Base-by-base conservation (phyloP, 2,329 filamentous ascomycete genomes). In the Talaromyces sp. region DNA sequence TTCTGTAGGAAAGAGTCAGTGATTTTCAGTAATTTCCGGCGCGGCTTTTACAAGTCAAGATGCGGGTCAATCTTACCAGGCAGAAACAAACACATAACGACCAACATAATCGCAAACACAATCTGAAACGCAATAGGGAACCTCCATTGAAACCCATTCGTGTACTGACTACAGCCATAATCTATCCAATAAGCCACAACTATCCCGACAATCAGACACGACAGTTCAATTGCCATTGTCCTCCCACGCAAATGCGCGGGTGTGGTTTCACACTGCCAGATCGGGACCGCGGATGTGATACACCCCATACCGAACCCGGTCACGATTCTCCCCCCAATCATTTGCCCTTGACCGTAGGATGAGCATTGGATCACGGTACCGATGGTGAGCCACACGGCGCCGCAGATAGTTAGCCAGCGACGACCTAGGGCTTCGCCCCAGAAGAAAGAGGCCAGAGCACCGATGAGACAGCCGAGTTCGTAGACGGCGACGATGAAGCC, bases 71-170 rank as follows among this genome's bases (percentile, higher is more conserved):
- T 3, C 53, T 41, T 41, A 62, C 60, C 83, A 10, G 82, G 82
- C 0, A 84, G 71, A 8, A 74, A 74, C 50, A 79, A 71, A 36
- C 82, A 76, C 53, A 78, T 73, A 22, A 60, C 63, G 43, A 80
- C 72, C 25, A 84, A 81, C 35, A 83, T 71, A 1, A 80, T 61
- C 0, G 81, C 81, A 56, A 84, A 80, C 28, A 82, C 65, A 61
- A 83, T 82, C 67, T 85, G 82, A 66, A 84, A 81, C 5, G 78
- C 80, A 52, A 84, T 76, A 0, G 81, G 81, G 59, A 83, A 80
- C 46, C 81, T 74, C 81, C 81, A 84, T 19, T 77, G 69, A 15
- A 78, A 70, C 7, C 72, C 70, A 48, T 63, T 75, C 5, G 75
- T 73, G 54, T 79, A 78, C n/a, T 79, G 66, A n/a, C 78, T 79